Conservation (phyloP, 2,329 filamentous ascomycete species). For the Calonectria pteridis region DNA sequence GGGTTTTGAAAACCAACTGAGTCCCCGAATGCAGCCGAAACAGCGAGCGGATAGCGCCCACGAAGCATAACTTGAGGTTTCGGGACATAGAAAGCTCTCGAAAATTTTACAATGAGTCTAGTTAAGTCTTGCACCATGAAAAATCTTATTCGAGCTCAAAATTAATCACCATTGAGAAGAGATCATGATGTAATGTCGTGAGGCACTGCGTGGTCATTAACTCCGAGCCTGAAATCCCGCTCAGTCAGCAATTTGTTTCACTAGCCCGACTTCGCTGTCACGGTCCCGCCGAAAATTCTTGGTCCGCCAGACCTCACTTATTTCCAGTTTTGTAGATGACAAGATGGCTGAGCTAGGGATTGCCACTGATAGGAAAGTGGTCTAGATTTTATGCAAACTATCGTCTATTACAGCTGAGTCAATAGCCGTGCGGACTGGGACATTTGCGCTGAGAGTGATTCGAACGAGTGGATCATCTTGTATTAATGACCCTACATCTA, state of each 20-base stretch:
- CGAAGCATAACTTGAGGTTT: background rate
- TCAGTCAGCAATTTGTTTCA: background rate
- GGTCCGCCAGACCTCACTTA: background rate
- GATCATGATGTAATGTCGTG: background rate
- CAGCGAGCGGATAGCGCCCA: background rate
- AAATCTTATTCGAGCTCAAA: background rate
- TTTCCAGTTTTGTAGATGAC: background rate
- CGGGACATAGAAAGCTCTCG: background rate
- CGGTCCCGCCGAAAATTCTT: background rate
- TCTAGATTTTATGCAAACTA: too few species aligned
- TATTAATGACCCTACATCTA: background rate
- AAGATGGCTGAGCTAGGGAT: background rate
- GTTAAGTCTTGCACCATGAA: background rate
- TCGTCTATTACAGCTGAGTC: background rate
- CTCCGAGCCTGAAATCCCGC: background rate
- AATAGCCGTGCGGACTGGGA: background rate
- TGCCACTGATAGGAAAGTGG: background rate
- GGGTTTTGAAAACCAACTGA: background rate
- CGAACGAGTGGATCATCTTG: background rate
- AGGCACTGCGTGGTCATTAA: background rate
- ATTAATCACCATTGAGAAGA: background rate
- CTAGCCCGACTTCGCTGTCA: background rate
- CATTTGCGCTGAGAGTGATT: background rate
- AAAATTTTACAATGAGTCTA: background rate
- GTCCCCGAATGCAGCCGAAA: background rate